Conservation (phyloP, 257 asterid species). For the Nicotiana attenuata region DNA sequence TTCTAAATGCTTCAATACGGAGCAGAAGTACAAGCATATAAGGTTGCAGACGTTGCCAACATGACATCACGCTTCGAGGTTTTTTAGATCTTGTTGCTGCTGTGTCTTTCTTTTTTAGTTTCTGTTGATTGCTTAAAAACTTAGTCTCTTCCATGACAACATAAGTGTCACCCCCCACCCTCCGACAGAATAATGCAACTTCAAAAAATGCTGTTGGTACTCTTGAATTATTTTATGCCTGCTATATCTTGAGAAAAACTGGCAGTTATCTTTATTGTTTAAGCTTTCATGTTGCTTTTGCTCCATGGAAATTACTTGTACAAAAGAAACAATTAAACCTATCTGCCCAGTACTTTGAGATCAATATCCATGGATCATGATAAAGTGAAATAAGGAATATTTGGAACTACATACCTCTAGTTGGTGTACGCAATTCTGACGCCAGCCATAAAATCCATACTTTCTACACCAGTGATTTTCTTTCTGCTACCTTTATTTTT, state of each 20-base stretch:
- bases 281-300: neutral
- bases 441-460: neutral
- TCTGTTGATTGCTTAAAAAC: neutral
- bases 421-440: neutral
- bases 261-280: neutral
- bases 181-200: neutral
- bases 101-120: neutral
- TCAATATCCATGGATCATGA: neutral
- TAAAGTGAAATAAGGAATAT: neutral
- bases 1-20: conserved; percentile 61
- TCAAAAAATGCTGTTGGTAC: neutral
- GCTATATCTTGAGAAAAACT: neutral
- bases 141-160: neutral
- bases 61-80: conserved; percentile 23
- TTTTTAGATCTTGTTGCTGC: neutral
- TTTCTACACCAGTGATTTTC: neutral
- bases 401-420: neutral
- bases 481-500: neutral
- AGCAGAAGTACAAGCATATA: conserved; percentile 83
- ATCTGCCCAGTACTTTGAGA: neutral
- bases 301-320: neutral
- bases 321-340: neutral
- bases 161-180: neutral
- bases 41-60: conserved; percentile 67
- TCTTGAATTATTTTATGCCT: neutral